Evolutionary conservation across 129 eudicot species (phyloP).

Genomic region (Centella asiatica): DNA sequence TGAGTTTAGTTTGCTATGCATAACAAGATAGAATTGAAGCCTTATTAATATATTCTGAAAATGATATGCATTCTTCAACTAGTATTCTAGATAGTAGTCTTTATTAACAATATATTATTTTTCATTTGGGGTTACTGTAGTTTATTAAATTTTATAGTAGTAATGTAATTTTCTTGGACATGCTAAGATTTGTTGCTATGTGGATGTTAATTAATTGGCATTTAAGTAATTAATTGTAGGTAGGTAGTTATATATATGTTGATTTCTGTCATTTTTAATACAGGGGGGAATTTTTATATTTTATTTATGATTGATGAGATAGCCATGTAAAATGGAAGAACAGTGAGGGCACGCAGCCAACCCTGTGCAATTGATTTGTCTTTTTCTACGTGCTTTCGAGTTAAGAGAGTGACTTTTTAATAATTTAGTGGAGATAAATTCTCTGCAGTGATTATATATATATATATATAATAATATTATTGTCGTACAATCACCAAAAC

Average conservation of each 20-base stretch:
- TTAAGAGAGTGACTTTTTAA: conserved; percentile 4
- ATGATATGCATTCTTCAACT: conserved; percentile 17
- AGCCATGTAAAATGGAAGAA: conserved; percentile 12
- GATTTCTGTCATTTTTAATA: neutral
- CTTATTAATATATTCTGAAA: conserved; percentile 25
- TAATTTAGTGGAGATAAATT: neutral
- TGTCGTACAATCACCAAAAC: no score
- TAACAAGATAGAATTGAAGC: conserved; percentile 29
- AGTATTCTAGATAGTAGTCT: conserved; percentile 14
- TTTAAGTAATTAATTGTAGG: neutral
- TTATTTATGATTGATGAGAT: neutral
- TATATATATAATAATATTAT: no score
- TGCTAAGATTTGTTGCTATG: conserved; percentile 25
- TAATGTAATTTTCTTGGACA: neutral
- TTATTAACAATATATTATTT: neutral
- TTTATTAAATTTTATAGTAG: neutral
- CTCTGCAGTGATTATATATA: no score
- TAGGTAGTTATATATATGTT: neutral
- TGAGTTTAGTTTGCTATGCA: conserved; percentile 1
- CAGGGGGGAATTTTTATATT: neutral
- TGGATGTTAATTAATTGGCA: neutral
- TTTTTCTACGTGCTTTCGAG: neutral
- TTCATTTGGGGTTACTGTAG: no score
- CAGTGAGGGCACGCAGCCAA: conserved; percentile 32
- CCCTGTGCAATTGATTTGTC: conserved; percentile 14